Base-by-base conservation (phyloP, 2,329 filamentous ascomycete species). In the Colletotrichum trifolii region DNA sequence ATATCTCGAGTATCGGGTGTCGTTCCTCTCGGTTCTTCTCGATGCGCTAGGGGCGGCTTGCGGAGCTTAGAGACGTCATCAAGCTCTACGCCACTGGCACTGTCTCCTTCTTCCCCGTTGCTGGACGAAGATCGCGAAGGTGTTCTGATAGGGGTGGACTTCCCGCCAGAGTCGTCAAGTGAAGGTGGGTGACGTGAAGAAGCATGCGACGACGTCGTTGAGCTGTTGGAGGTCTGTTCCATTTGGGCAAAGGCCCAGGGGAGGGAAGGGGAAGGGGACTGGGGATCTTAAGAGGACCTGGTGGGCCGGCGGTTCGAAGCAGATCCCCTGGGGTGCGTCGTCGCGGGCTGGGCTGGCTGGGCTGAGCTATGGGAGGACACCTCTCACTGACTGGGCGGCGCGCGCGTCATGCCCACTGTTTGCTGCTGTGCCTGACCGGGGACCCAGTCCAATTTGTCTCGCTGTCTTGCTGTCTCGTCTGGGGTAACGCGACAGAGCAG, bases 101-200 rank as follows among this genome's bases (percentile, higher is more conserved):
- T 17, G 47, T 34, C 13, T 13, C 40, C 36, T 34, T 35, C 55
- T 35, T 60, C 40, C 42, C 57, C 65, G 53, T 25, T 36, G 42
- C 58, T 59, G 53, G 53, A 65, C 36, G 55, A 59, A 8, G 67
- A 67, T 60, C 49, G 62, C 40, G 67, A 68, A 34, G 64, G 64
- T n/a, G 67, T 68, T 36, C 60, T 54, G 6, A 67, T 59, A 3
- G 60, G 56, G 2, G 64, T 67, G 10, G 67, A 56, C 36, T 58
- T 58, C 3, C 45, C 60, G 39, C 42, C 56, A 43, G 56, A 68
- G 42, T 60, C 48, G 54, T 60, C 40, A 50, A 58, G 15, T 6
- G 52, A 53, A 38, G 53, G 36, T 45, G 35, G 49, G 6, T 17
- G 54, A 48, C 35, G 47, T 17, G 54, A 59, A 35, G 49, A 64